phyloP scores from a whole-genome alignment of 768 basidiomycete genomes.

The Mycena floridula region DNA sequence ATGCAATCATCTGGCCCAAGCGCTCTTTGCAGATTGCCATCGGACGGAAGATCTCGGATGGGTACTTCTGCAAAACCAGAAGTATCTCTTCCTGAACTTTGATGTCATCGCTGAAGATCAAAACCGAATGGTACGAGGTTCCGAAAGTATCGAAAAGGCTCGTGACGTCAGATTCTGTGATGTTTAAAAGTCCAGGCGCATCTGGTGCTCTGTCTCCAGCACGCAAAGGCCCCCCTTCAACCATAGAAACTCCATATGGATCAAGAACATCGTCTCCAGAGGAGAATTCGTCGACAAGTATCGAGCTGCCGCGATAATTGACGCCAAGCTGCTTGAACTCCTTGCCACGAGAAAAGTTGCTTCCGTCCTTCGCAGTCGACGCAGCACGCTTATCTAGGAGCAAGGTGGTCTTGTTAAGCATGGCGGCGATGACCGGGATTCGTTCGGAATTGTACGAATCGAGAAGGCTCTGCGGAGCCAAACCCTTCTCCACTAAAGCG shows the following conservation, averaged over 20 bases:
- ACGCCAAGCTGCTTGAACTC: constrained; percentile 32
- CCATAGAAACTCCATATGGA: constrained; percentile 4
- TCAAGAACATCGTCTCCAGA: constrained; percentile 11
- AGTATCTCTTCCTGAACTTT: not conserved
- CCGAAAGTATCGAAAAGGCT: constrained; percentile 22
- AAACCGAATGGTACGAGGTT: constrained; percentile 19
- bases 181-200: constrained; percentile 19
- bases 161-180: not conserved
- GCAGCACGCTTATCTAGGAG: constrained; percentile 19
- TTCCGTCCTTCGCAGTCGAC: not conserved
- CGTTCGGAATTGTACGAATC: constrained; percentile 38
- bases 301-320: constrained; percentile 37
- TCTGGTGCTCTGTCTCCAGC: constrained; percentile 32
- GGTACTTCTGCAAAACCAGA: not conserved
- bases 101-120: constrained; percentile 19
- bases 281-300: constrained; percentile 28
- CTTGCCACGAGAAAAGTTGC: constrained; percentile 8
- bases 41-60: not conserved
- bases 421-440: constrained; percentile 37
- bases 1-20: not conserved
- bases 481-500: constrained; percentile 30
- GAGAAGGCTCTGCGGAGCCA: constrained; percentile 29
- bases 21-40: not conserved
- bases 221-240: constrained; percentile 12
- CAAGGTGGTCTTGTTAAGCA: constrained; percentile 33